Percentiles rank a stretch among this genome's conserved stretches.
These are phyloP conservation scores for Xylariaceae sp. DNA, from an alignment of 2,329 filamentous ascomycete genomes.

Conservation along the genomic window DNA sequence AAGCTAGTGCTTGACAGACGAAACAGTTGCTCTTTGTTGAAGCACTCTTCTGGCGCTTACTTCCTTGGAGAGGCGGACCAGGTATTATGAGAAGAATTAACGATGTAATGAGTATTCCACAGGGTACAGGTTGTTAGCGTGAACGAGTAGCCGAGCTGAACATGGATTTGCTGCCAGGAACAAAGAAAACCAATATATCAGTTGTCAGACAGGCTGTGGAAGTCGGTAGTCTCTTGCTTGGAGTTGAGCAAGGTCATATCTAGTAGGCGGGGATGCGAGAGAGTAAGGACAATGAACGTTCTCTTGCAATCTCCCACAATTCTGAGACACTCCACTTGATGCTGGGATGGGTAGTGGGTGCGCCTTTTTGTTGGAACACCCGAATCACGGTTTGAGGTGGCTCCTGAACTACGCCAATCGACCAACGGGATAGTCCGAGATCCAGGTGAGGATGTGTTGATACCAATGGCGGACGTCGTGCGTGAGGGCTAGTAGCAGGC, in stretches of 20 bases:
- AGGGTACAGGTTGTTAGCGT: constrained; percentile 22
- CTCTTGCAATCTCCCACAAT: constrained; percentile 22
- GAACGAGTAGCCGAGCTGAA: constrained; percentile 24
- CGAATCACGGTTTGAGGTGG: background rate
- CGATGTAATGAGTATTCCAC: constrained; percentile 14
- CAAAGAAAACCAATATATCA: constrained; percentile 32
- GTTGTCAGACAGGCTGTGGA: constrained; percentile 26
- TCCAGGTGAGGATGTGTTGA: background rate
- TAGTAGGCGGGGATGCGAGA: constrained; percentile 13
- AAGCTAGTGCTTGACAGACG: constrained; percentile 26
- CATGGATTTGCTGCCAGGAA: constrained; percentile 22
- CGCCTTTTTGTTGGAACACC: background rate
- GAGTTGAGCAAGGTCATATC: constrained; percentile 23
- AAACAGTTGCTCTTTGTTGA: constrained; percentile 32
- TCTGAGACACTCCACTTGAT: constrained; percentile 26
- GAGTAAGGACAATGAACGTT: constrained; percentile 20
- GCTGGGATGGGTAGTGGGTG: constrained; percentile 10
- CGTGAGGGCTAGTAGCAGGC: background rate
- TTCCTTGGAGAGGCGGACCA: constrained; percentile 24
- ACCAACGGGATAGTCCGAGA: background rate
- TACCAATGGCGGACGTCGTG: constrained; percentile 1
- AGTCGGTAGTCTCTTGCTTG: constrained; percentile 17
- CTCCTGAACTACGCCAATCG: background rate
- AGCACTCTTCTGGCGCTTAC: constrained; percentile 27
- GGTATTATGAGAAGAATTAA: constrained; percentile 21